These are phyloP conservation scores for Solanum phureja DNA, from an alignment of 257 asterid genomes.

Conservation along the genomic window DNA sequence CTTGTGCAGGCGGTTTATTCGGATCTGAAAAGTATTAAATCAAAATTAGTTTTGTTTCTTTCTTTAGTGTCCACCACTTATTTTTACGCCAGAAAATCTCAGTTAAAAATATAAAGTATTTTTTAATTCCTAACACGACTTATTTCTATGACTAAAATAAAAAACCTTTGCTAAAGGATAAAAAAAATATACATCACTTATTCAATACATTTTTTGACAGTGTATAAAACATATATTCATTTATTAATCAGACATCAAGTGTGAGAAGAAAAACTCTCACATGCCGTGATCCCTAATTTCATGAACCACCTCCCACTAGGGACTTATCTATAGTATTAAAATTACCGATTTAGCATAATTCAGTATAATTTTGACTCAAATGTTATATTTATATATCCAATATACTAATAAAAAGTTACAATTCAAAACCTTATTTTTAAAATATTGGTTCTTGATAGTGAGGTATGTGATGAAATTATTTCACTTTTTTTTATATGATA, in stretches of 20 bases:
- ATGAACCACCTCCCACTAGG: background rate
- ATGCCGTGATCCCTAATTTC: background rate
- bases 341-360: background rate
- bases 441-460: background rate
- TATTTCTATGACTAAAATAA: background rate
- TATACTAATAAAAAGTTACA: background rate
- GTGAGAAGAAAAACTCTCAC: background rate
- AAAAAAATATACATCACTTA: background rate
- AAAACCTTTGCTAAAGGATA: background rate
- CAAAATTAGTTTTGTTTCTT: background rate
- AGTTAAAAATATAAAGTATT: background rate
- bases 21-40: background rate
- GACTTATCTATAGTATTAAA: background rate
- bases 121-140: background rate
- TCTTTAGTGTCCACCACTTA: background rate
- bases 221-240: background rate
- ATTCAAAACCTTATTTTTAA: background rate
- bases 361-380: background rate
- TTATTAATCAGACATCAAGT: background rate
- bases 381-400: too few relatives aligned
- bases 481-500: background rate
- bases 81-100: background rate
- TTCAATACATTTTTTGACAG: background rate
- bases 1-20: background rate
- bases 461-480: background rate